These are phyloP conservation scores for Pseudozyma sp. DNA, from an alignment of 1,284 basidiomycete genomes.

Conservation along the genomic window DNA sequence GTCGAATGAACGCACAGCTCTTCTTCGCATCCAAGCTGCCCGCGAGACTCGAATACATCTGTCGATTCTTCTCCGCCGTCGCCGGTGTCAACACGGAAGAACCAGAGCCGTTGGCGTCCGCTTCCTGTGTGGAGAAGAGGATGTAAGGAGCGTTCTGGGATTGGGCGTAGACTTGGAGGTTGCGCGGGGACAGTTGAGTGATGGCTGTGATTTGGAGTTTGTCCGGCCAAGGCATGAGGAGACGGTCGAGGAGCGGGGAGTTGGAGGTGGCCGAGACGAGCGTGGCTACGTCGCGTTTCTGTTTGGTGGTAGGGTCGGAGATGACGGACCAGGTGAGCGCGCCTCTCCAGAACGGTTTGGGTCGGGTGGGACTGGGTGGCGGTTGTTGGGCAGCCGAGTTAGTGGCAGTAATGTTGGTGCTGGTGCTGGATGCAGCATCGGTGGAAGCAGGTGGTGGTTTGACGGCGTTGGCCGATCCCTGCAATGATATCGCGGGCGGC, in stretches of 20 bases:
- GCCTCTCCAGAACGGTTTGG: conserved; percentile 57
- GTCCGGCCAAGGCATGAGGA: conserved; percentile 48
- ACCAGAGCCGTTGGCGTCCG: not conserved
- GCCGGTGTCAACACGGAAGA: conserved; percentile 20
- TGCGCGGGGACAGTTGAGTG: conserved; percentile 42
- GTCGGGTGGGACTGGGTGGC: conserved; percentile 20
- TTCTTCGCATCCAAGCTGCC: conserved; percentile 55
- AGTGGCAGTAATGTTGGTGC: not conserved
- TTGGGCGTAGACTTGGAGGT: conserved; percentile 49
- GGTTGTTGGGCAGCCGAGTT: conserved; percentile 3
- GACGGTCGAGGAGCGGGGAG: conserved; percentile 22
- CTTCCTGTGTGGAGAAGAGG: conserved; percentile 38
- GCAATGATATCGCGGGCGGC: not conserved
- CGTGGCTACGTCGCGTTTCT: conserved; percentile 49
- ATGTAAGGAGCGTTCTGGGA: conserved; percentile 50
- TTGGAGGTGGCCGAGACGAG: conserved; percentile 54
- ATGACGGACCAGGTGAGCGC: conserved; percentile 56
- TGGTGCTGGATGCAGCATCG: not conserved
- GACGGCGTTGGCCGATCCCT: not conserved
- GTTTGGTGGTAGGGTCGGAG: conserved; percentile 35
- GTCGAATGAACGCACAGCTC: conserved; percentile 56
- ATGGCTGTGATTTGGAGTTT: conserved; percentile 53
- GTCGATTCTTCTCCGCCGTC: conserved; percentile 48
- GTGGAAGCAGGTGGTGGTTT: conserved; percentile 1
- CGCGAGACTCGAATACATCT: conserved; percentile 57